phyloP scores from a whole-genome alignment of 1,284 basidiomycete genomes.

The Abortiporus biennis region DNA sequence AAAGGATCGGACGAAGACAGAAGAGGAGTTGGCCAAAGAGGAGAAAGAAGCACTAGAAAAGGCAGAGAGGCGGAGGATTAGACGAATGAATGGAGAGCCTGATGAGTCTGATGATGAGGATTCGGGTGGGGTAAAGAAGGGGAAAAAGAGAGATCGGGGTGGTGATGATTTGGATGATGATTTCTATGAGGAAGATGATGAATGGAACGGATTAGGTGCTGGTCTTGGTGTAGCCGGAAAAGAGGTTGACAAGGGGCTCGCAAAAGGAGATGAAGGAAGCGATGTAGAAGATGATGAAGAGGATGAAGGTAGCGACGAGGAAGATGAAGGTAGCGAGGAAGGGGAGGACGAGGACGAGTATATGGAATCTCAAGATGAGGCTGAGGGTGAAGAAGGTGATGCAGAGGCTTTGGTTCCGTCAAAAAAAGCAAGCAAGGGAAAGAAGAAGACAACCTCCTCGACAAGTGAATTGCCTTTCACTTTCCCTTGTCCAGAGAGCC shows the following conservation, averaged over 20 bases:
- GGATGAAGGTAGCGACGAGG: constrained; percentile 28
- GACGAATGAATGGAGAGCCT: constrained; percentile 85
- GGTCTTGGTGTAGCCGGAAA: too few species aligned
- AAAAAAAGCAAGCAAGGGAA: constrained; percentile 11
- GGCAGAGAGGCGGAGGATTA: constrained; percentile 75
- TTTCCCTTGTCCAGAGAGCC: constrained; percentile 82
- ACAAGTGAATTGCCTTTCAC: constrained; percentile 77
- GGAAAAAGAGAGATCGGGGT: constrained; percentile 42
- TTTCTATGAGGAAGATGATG: constrained; percentile 54
- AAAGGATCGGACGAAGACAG: constrained; percentile 94
- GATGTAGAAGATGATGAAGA: constrained; percentile 29
- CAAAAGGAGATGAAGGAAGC: constrained; percentile 36
- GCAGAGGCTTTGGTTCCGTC: constrained; percentile 28
- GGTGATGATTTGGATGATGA: constrained; percentile 94
- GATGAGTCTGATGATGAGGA: constrained; percentile 59
- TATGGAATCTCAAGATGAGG: constrained; percentile 17
- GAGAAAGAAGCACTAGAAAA: constrained; percentile 85
- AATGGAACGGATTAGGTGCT: constrained; percentile 40
- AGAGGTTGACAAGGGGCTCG: too few species aligned
- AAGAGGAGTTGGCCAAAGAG: constrained; percentile 88
- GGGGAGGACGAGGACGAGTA: constrained; percentile 14
- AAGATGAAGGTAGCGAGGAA: constrained; percentile 24
- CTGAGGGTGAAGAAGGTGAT: constrained; percentile 36
- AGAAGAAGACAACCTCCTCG: constrained; percentile 12
- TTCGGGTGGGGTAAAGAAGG: constrained; percentile 34